Evolutionary conservation across 2,329 filamentous ascomycete species (phyloP), one percentile per base, ranked within the genome.

Genomic region (Venturia effusa): DNA sequence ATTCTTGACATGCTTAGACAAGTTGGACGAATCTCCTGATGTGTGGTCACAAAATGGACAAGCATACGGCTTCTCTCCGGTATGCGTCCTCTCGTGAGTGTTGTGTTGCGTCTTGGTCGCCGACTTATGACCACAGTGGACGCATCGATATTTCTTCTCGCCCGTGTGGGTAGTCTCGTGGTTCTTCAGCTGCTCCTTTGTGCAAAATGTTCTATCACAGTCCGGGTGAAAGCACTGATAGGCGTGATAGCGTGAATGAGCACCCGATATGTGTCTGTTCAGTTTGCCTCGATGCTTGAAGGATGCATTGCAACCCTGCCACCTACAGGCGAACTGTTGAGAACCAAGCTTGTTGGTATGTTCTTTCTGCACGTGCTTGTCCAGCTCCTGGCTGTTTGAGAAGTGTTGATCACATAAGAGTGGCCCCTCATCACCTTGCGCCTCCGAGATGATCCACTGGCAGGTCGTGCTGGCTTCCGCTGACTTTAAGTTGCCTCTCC

Each of bases 171-270:
- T 64, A 6, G 57, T 62, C 27, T 62, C 43, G 37, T 64, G 63
- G 19, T 64, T 64, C 40, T 64, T 64, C 63, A 64, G n/a, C 30
- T 64, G 63, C 61, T 64, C 63, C 27, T 62, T 61, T 13, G 63
- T 64, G 63, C 63, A 54, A 37, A 60, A 60, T 24, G 57, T 62
- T 34, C 55, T 27, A 17, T 41, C 63, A 43, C 63, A 64, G 34
- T 63, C 32, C 17, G 22, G n/a, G 59, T 63, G 61, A 10, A 24
- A n/a, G 59, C 63, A 64, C 6, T 22, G n/a, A 32, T 63, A 57
- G 10, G 61, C 61, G 22, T 63, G 61, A 55, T 63, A 63, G 10
- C 43, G 39, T 24, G 32, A 40, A 32, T 60, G 55, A 30, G 55
- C 51, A 22, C 63, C 63, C 19, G 63, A 64, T 7, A 64, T 61